A percentile compares a stretch with the other conserved stretches of the same genome.
These are phyloP conservation scores for Ceratocystis smalleyi DNA, from an alignment of 2,329 filamentous ascomycete species.

Conservation along the genomic window DNA sequence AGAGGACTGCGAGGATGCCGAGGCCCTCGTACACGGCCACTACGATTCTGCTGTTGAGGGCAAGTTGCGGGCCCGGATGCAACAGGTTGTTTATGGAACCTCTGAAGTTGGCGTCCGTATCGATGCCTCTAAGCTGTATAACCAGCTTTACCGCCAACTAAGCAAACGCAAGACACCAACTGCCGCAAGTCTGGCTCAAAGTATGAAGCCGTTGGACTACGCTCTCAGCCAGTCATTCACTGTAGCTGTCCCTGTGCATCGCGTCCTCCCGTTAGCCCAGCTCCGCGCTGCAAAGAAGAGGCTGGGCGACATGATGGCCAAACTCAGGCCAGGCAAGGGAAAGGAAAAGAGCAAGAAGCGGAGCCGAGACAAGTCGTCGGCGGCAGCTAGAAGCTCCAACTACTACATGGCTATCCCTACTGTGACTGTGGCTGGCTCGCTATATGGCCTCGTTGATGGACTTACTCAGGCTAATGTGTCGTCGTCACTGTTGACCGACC, in stretches of 20 bases:
- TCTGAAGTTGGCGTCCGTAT: constrained; percentile 27
- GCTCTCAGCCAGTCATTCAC: constrained; percentile 27
- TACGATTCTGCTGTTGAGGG: constrained; percentile 19
- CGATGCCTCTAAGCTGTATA: constrained; percentile 21
- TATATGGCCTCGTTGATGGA: constrained; percentile 27
- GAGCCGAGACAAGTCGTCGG: constrained; percentile 5
- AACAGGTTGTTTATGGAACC: constrained; percentile 18
- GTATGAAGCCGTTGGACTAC: constrained; percentile 26
- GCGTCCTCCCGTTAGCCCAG: constrained; percentile 21
- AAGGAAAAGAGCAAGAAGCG: constrained; percentile 15
- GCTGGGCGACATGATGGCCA: background rate
- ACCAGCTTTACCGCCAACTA: constrained; percentile 6
- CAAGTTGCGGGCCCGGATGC: constrained; percentile 13
- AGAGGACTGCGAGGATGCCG: constrained; percentile 8
- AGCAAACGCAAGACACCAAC: background rate
- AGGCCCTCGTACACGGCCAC: constrained; percentile 18
- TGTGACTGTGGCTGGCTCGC: constrained; percentile 27
- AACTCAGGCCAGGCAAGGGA: constrained; percentile 3
- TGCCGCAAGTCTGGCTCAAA: background rate
- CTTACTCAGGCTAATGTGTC: constrained; percentile 22
- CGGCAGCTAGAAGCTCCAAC: background rate
- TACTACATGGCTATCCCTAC: constrained; percentile 22
- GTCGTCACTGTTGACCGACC: constrained; percentile 24
- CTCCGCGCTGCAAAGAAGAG: constrained; percentile 18
- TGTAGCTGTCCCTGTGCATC: constrained; percentile 24